Evolutionary conservation across 2,329 filamentous ascomycete genomes (phyloP).

Genomic region (Cryphonectria parasitica): DNA sequence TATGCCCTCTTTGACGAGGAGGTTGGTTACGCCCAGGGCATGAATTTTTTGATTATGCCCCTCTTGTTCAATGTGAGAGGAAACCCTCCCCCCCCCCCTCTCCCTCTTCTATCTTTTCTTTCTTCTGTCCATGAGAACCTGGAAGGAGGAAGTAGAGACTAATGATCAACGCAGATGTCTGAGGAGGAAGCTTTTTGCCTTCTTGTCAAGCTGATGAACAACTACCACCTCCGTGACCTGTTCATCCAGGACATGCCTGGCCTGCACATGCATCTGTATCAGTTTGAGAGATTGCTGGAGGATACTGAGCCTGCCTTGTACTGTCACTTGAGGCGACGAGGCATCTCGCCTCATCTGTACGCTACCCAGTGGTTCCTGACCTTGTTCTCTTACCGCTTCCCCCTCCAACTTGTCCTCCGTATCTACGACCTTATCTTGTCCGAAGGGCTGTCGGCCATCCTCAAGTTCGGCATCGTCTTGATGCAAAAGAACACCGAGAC

Average conservation of each 20-base stretch:
- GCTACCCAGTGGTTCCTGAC: constrained; percentile 99
- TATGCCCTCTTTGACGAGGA: constrained; percentile 94
- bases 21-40: constrained; percentile 96
- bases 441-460: constrained; percentile 88
- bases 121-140: constrained; percentile 3
- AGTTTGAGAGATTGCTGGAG: constrained; percentile 92
- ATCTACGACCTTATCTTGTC: constrained; percentile 96
- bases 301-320: constrained; percentile 93
- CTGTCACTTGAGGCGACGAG: constrained; percentile 86
- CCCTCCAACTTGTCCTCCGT: constrained; percentile 90
- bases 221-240: constrained; percentile 89
- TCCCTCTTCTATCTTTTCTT: too few species aligned
- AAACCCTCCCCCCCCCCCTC: background rate
- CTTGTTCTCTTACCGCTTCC: constrained; percentile 97
- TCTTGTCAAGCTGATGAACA: constrained; percentile 92
- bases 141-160: background rate
- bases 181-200: constrained; percentile 97
- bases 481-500: constrained; percentile 91
- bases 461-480: constrained; percentile 91
- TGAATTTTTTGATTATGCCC: constrained; percentile 99
- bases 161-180: constrained; percentile 68
- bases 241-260: constrained; percentile 97
- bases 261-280: constrained; percentile 88
- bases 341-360: constrained; percentile 89
- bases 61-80: constrained; percentile 82